Base-by-base conservation (phyloP, 257 asterid species). In the Oldenlandia corymbosa region DNA sequence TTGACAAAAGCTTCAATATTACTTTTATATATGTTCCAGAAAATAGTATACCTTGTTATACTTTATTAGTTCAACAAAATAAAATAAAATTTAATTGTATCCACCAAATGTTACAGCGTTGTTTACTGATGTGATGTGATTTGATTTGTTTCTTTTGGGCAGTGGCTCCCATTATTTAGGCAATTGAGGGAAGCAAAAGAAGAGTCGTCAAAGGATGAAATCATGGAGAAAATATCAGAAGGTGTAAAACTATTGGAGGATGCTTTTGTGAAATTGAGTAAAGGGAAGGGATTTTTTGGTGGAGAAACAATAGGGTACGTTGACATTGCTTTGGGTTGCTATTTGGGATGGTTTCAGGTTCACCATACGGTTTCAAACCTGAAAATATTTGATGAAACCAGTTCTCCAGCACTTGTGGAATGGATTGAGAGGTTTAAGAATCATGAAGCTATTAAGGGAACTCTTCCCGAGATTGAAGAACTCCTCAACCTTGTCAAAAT, bases 311-410 rank as follows among this genome's bases (percentile, higher is more conserved):
- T 82, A 18, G 88, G 81, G 10, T 78, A 57, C 46, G 34, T 82
- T 4, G 88, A 84, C 60, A 73, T 84, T 34, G 79, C 64, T 5
- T 67, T 81, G n/a, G 91, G 91, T 6, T 50, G 73, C 64, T 64
- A 53, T 37, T 47, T 79, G 68, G 75, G 70, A 30, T 75, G 88
- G 86, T 23, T 77, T 9, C 73, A 58, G 64, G n/a, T n/a, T n/a
- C n/a, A n/a, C n/a, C n/a, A n/a, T n/a, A 79, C 62, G 84, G 78
- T 62, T 50, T 18, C 18, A 12, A 73, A n/a, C n/a, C n/a, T n/a
- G n/a, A n/a, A n/a, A n/a, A n/a, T n/a, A n/a, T n/a, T n/a, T n/a
- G n/a, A n/a, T n/a, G n/a, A n/a, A n/a, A n/a, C n/a, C n/a, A n/a
- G n/a, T n/a, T n/a, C n/a, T n/a, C n/a, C n/a, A 30, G 21, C n/a